Base-by-base conservation (phyloP, 257 asterid species). In the Capsicum baccatum region DNA sequence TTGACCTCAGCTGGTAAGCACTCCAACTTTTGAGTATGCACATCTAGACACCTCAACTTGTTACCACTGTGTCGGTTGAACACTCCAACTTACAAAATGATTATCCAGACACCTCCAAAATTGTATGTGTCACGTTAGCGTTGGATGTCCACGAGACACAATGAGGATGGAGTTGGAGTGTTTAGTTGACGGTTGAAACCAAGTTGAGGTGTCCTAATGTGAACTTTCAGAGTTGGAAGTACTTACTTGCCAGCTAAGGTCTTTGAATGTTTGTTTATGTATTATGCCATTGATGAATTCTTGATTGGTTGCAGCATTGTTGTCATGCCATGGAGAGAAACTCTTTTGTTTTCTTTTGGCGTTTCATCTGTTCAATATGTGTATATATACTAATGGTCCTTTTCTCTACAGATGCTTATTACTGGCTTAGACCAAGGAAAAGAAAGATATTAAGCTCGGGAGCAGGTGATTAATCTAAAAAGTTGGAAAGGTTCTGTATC, bases 401-500 rank as follows among this genome's bases (percentile, higher is more conserved):
- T 48, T 19, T 50, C 8, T 8, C 19, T 26, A 6, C 42, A 48
- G 80, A 73, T 73, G 19, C 48, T 73, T 6, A 35, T 73, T 73
- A 73, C 19, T 73, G 42, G 58, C 60, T 48, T 73, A 12, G 80
- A 48, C 19, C 80, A 19, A 21, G 80, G 12, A 73, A 73, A 73
- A 26, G 59, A 48, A 48, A 73, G 59, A 73, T 19, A 48, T 6
- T 73, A n/a, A 47, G 80, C 33, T n/a, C 58, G 6, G 80, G 9
- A n/a, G n/a, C 59, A 73, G 19, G 80, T 73, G 59, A 71, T 71
- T 47, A 48, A 19, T 48, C n/a, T 19, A 73, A 47, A 47, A 35
- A 37, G 74, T 37, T 13, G 1, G 73, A 47, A 44, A 44, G 6
- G 17, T 71, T 73, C 4, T 48, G n/a, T 48, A 19, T 21, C 6